Percentiles rank a stretch among this genome's conserved stretches.
Conservation (phyloP, 371 early-diverging fungal genomes). For the Gilbertella persicaria region DNA sequence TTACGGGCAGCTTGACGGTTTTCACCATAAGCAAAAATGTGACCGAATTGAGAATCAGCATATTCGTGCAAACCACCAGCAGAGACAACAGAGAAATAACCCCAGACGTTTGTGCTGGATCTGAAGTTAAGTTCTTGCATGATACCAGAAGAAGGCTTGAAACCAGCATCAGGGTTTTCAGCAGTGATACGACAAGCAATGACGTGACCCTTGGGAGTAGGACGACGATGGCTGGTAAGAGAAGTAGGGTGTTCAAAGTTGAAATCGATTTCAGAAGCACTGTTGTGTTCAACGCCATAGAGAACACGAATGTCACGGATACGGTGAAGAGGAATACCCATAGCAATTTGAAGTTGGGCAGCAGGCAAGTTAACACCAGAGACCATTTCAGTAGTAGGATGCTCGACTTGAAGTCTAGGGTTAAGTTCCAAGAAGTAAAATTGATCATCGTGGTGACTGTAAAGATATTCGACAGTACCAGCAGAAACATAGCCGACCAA, state of each 20-base stretch:
- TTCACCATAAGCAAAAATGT: conserved; percentile 97
- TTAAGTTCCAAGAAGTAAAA: conserved; percentile 98
- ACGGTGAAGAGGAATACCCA: conserved; percentile 95
- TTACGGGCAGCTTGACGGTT: conserved; percentile 92
- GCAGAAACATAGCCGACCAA: conserved; percentile 95
- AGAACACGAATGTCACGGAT: conserved; percentile 95
- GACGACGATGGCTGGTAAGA: conserved; percentile 82
- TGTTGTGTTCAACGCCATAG: conserved; percentile 85
- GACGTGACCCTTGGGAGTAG: conserved; percentile 96
- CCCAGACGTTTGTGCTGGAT: conserved; percentile 95
- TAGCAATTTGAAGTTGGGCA: conserved; percentile 96
- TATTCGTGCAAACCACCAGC: conserved; percentile 97
- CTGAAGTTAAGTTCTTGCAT: conserved; percentile 96
- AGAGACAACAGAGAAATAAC: conserved; percentile 96
- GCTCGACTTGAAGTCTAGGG: conserved; percentile 99
- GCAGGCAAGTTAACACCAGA: conserved; percentile 98
- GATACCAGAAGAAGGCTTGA: conserved; percentile 96
- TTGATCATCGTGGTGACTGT: conserved; percentile 80
- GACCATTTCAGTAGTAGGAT: conserved; percentile 99
- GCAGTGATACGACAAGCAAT: conserved; percentile 98
- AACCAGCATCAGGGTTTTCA: conserved; percentile 99
- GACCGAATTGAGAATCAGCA: conserved; percentile 99
- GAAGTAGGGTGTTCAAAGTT: conserved; percentile 80
- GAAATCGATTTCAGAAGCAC: conserved; percentile 91
- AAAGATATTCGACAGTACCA: conserved; percentile 98